These are phyloP conservation scores for Daldinia bambusicola DNA, from an alignment of 495 filamentous ascomycete species.

Conservation along the genomic window DNA sequence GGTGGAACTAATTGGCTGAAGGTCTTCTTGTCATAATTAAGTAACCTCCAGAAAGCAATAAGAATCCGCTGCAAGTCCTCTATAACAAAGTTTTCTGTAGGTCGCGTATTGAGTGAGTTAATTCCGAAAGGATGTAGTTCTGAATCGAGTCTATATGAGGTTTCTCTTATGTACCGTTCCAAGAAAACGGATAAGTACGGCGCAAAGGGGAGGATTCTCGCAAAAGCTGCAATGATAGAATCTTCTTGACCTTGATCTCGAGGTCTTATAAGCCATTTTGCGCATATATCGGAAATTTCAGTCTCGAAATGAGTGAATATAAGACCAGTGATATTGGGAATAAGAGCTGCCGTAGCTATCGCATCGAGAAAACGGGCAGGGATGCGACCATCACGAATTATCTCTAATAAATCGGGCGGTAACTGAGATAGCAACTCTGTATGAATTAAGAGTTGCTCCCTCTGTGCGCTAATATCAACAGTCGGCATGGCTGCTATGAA, in stretches of 20 bases:
- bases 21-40: conserved; percentile 74
- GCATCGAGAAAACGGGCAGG: conserved; percentile 74
- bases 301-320: conserved; percentile 77
- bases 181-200: conserved; percentile 72
- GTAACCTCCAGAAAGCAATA: conserved; percentile 77
- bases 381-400: conserved; percentile 67
- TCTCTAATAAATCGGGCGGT: conserved; percentile 70
- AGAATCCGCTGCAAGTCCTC: conserved; percentile 58
- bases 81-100: conserved; percentile 14
- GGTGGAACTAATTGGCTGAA: conserved; percentile 72
- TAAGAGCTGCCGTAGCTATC: conserved; percentile 72
- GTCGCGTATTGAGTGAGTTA: conserved; percentile 38
- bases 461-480: conserved; percentile 56
- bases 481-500: conserved; percentile 52
- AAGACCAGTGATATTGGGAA: conserved; percentile 69
- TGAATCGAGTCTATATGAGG: conserved; percentile 32
- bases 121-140: conserved; percentile 32
- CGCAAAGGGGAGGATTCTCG: conserved; percentile 80
- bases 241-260: conserved; percentile 53
- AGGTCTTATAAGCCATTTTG: conserved; percentile 70
- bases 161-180: conserved; percentile 55
- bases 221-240: conserved; percentile 74
- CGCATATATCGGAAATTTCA: conserved; percentile 80
- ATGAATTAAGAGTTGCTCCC: conserved; percentile 53
- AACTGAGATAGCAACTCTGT: conserved; percentile 61